Conservation (phyloP, 768 basidiomycete genomes). For the Hirschioporus abietinus region DNA sequence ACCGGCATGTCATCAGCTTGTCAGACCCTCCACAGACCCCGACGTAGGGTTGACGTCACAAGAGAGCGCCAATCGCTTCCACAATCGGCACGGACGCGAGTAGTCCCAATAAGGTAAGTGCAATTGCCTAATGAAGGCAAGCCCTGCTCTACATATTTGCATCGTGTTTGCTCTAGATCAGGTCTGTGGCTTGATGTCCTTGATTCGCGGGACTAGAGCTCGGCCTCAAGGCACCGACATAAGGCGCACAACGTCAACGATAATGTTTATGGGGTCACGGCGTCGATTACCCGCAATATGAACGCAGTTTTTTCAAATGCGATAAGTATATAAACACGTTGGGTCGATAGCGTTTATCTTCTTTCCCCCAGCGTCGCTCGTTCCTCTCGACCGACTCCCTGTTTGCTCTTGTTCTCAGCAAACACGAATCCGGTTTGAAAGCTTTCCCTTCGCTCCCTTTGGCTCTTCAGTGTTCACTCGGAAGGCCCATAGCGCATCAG, state of each 20-base stretch:
- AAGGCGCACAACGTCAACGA: neutral
- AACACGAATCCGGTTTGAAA: neutral
- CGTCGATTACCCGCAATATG: constrained; percentile 7
- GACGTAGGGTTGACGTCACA: neutral
- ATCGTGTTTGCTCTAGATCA: neutral
- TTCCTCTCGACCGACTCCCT: neutral
- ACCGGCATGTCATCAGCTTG: neutral
- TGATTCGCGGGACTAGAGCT: neutral
- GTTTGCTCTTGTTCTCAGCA: neutral
- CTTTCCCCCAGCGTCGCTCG: constrained; percentile 12
- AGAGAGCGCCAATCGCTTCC: neutral
- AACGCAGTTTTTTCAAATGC: constrained; percentile 1
- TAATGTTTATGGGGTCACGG: constrained; percentile 1
- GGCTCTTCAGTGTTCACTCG: neutral
- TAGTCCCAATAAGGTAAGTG: neutral
- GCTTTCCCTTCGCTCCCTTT: neutral
- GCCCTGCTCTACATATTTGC: neutral
- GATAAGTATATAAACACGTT: constrained; percentile 8
- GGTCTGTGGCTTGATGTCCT: neutral
- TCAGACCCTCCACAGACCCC: no score
- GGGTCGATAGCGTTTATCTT: neutral
- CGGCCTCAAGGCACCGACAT: neutral
- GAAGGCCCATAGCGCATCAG: neutral
- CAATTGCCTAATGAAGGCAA: neutral
- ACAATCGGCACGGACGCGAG: neutral